Base-by-base conservation (phyloP, 345 rosid species). In the Cardamine resedifolia region DNA sequence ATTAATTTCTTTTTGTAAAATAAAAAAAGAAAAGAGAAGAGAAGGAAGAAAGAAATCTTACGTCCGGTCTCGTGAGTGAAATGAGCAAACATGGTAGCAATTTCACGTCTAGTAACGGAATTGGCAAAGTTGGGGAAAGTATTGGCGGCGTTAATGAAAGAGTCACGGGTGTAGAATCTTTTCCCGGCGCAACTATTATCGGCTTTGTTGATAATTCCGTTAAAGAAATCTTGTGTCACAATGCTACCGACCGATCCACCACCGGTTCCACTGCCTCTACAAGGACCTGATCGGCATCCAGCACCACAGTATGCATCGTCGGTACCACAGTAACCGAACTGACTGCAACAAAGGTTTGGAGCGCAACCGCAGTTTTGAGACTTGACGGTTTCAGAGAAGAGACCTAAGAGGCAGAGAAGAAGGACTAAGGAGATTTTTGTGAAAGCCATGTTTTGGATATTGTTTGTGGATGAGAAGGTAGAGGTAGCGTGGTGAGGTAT, bases 311-410 rank as follows among this genome's bases (percentile, higher is more conserved):
- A 81, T 0, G 45, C 75, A 0, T 61, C 36, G 0, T 58, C 39
- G 0, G 47, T 34, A 43, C 90, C 86, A 15, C 86, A 86, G 21
- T 19, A 84, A 10, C 91, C 91, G 20, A 2, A 57, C 26, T 66
- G 73, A 49, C 88, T 87, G 45, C 91, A 87, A 18, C 88, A 87
- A 1, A 76, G 10, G 58, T 79, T 61, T 2, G 84, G 49, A 3
- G 83, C 73, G 52, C 91, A 87, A 34, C 84, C 83, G 20, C 91
- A 87, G 77, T 81, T 82, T 70, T 87, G 92, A 7, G 85, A 79
- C 48, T 71, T 64, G 7, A 71, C 77, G 23, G 34, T 64, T 71
- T 66, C 2, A 30, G 48, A 66, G 9, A 20, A 74, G 4, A 74
- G 38, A 47, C 72, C 20, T 48, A 74, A 58, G 28, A 74, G 72